Evolutionary conservation across 169 alveolate genomes (phyloP), one percentile per base, ranked within the genome.

Genomic region (Fabrea salina): DNA sequence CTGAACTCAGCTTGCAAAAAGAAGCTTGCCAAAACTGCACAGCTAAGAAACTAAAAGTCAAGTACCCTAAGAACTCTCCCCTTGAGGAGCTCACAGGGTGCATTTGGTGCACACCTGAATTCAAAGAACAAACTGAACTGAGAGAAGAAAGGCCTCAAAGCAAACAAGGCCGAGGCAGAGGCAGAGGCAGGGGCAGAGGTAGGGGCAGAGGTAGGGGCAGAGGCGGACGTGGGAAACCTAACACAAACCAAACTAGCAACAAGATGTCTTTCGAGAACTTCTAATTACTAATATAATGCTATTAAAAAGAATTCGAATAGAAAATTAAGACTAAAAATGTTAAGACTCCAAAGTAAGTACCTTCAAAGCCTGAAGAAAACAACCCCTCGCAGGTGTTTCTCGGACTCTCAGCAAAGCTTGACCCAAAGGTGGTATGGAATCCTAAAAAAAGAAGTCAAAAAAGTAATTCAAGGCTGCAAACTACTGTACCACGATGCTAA

Each of bases 1-100:
- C 61, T 1, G 41, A 61, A 30, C 86, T 83, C 7, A 32, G 25
- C 0, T 61, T 37, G 44, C 71, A 68, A 16, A 86, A 83, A 30
- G 43, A 1, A 11, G 59, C 51, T 32, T 83, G 89, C 32, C 66
- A 40, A 5, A 82, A 83, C n/a, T 83, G 89, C 39, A 70, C 75
- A 66, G 35, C 86, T 16, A 22, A 41, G 33, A 33, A 35, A n/a
- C 33, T 79, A 6, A 61, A 72, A 50, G 89, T 66, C 3, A 71
- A 79, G 19, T 79, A 19, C 8, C 22, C 13, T 40, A 67, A 44
- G n/a, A 16, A 41, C 13, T 7, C 66, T 58, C 87, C 85, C 22
- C 56, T 58, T 33, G 35, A 53, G 5, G 64, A 58, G 32, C 79
- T 75, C 43, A 66, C 61, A 39, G 86, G 89, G 16, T 82, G 88